Conservation (phyloP, 805 yeast species). For the Yarrowia sp. region DNA sequence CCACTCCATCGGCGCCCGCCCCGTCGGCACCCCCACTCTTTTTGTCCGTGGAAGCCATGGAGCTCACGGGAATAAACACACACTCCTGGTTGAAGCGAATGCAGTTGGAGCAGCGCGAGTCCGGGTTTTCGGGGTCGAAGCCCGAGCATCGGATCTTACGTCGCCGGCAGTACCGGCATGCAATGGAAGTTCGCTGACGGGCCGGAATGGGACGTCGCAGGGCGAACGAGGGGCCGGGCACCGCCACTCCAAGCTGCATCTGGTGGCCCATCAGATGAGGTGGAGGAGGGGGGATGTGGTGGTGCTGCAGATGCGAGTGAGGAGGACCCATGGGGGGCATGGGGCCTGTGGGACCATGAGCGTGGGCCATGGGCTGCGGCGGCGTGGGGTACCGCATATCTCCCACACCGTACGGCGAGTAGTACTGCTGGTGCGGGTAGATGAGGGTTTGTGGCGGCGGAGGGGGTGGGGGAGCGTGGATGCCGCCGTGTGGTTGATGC, state of each 20-base stretch:
- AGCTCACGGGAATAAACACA: constrained; percentile 48
- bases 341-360: constrained; percentile 10
- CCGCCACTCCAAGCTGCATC: constrained; percentile 18
- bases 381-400: constrained; percentile 35
- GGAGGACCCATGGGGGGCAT: constrained; percentile 31
- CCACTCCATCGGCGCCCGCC: constrained; percentile 4
- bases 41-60: constrained; percentile 40
- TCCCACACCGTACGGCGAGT: constrained; percentile 15
- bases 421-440: constrained; percentile 32
- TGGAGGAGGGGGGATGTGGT: constrained; percentile 21
- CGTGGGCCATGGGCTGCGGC: constrained; percentile 24
- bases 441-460: constrained; percentile 30
- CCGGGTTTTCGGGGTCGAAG: constrained; percentile 45
- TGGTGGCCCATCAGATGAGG: constrained; percentile 29
- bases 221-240: constrained; percentile 21
- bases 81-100: constrained; percentile 48
- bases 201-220: constrained; percentile 38
- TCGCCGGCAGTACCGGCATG: constrained; percentile 49
- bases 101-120: constrained; percentile 48
- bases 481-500: constrained; percentile 16
- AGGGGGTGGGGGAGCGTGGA: constrained; percentile 12
- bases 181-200: constrained; percentile 48
- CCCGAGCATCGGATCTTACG: constrained; percentile 50
- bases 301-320: constrained; percentile 25
- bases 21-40: neutral